Base-by-base conservation (phyloP, 176 grass and related monocot species). In the Luzula sylvatica region DNA sequence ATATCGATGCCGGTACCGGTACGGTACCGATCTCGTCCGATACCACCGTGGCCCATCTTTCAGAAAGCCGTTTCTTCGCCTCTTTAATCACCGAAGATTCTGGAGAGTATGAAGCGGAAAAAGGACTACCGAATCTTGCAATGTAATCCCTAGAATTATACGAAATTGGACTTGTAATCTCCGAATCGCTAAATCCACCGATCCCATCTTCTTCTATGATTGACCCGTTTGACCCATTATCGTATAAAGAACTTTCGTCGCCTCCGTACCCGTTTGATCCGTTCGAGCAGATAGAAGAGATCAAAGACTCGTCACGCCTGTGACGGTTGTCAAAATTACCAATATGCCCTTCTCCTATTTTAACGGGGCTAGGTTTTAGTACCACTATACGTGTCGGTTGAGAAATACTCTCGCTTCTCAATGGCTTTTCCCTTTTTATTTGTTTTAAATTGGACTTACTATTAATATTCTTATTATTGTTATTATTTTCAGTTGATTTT, bases 261-360 rank as follows among this genome's bases (percentile, higher is more conserved):
- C 78, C 85, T 65, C 72, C 72, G 74, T 82, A 98, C 42, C 92
- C 85, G 82, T 90, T 90, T 73, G 92, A 98, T 38, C 92, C 81
- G 82, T 90, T 90, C 70, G 92, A 98, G 42, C 73, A 82, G 41
- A 82, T 67, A 55, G 81, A 86, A 77, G 85, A 98, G 56, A 90
- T 46, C 60, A 98, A 65, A 9, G 92, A 98, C 54, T 98, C 92
- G 40, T 96, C 92, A 46, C 55, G 71, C 53, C 56, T 65, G 65
- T 85, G 73, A 11, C 46, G 58, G 71, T 58, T 20, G 52, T 61
- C 16, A 46, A 23, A 40, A 53, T 44, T 45, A 65, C 53, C 15
- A 40, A 68, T 38, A 47, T 70, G 71, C 71, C 65, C 17, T 35
- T 35, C 30, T 35, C 30, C 30, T 20, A 41, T 13, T 38, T 23